A percentile compares a stretch with the other conserved stretches of the same genome.
These are phyloP conservation scores for Komagataella pastoris DNA, from an alignment of 805 yeast species.

Conservation along the genomic window DNA sequence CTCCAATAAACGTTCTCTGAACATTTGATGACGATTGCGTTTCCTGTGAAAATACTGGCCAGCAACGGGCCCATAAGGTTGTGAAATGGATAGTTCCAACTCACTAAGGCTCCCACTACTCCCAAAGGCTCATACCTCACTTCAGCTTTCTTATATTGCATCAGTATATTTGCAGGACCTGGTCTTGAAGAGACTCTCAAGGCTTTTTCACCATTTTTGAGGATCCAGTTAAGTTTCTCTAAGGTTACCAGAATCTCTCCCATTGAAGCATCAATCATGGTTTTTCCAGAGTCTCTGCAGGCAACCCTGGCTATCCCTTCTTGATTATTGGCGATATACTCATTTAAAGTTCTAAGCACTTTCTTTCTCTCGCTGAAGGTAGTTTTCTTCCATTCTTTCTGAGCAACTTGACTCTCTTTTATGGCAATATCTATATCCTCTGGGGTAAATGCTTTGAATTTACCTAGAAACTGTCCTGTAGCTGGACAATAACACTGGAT, in stretches of 20 bases:
- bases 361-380: conserved; percentile 53
- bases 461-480: conserved; percentile 80
- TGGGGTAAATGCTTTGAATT: conserved; percentile 46
- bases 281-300: conserved; percentile 93
- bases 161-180: conserved; percentile 75
- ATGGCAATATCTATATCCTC: conserved; percentile 63
- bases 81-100: conserved; percentile 98
- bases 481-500: conserved; percentile 93
- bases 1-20: conserved; percentile 97
- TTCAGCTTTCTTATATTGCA: conserved; percentile 87
- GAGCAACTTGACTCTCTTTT: conserved; percentile 38
- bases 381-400: conserved; percentile 34
- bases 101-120: conserved; percentile 77
- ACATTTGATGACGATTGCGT: conserved; percentile 83
- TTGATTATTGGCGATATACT: conserved; percentile 69
- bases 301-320: conserved; percentile 83
- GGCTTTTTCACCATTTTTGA: conserved; percentile 66
- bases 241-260: conserved; percentile 93
- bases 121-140: conserved; percentile 90
- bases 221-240: conserved; percentile 85
- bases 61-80: conserved; percentile 87
- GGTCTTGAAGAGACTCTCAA: conserved; percentile 64
- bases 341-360: conserved; percentile 56
- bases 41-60: conserved; percentile 83
- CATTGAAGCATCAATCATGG: conserved; percentile 91